A percentile compares a stretch with the other conserved stretches of the same genome.
phyloP scores from a whole-genome alignment of 2,329 filamentous ascomycete genomes.

The Aspergillus transmontanensis region DNA sequence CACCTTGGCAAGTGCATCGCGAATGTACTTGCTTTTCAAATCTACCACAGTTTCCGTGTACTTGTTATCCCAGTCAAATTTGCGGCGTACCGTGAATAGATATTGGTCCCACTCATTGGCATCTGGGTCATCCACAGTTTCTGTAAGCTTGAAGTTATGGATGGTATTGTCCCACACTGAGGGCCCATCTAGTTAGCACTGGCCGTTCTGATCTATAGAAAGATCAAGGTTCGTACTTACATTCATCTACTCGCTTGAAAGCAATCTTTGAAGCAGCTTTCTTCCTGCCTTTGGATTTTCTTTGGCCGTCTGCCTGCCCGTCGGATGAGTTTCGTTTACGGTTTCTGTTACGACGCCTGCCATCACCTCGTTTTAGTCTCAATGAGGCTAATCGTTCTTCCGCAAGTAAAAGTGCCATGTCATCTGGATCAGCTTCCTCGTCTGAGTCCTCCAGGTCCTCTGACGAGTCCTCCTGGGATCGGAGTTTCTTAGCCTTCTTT shows the following conservation, averaged over 20 bases:
- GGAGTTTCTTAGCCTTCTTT: slow-evolving; percentile 33
- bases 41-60: slow-evolving; percentile 75
- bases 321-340: slow-evolving; percentile 19
- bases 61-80: slow-evolving; percentile 83
- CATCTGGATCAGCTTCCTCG: slow-evolving; percentile 30
- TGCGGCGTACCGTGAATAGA: slow-evolving; percentile 79
- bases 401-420: slow-evolving; percentile 24
- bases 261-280: slow-evolving; percentile 59
- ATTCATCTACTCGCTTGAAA: slow-evolving; percentile 70
- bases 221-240: slow-evolving; percentile 32
- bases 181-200: neutral
- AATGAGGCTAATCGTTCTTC: slow-evolving; percentile 26
- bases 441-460: slow-evolving; percentile 37
- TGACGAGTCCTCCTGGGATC: slow-evolving; percentile 29
- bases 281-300: slow-evolving; percentile 42
- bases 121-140: slow-evolving; percentile 65
- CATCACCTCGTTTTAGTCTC: slow-evolving; percentile 23
- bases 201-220: neutral
- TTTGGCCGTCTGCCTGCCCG: slow-evolving; percentile 16
- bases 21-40: slow-evolving; percentile 79
- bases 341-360: slow-evolving; percentile 16
- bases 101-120: slow-evolving; percentile 73
- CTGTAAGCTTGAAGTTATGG: slow-evolving; percentile 69
- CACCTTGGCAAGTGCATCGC: slow-evolving; percentile 69
- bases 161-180: slow-evolving; percentile 57